Evolutionary conservation across 2,329 filamentous ascomycete species (phyloP), one percentile per base, ranked within the genome.

Genomic region (Fusarium dlaminii): DNA sequence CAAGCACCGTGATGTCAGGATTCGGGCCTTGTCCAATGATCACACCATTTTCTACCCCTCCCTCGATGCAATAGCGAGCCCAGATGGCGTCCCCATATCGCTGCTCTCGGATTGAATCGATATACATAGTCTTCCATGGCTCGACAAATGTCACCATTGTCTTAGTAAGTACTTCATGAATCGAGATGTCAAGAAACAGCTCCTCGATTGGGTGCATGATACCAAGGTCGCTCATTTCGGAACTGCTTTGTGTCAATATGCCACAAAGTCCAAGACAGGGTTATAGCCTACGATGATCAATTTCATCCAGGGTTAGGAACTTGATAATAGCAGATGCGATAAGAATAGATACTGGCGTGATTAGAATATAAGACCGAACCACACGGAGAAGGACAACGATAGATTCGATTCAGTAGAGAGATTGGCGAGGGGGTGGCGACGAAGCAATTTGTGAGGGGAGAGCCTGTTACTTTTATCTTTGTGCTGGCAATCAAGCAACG

Each of bases 111-210:
- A 60, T 60, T 8, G 43, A 60, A 13, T 60, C 27, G 9, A 60
- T 13, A 14, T 52, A 60, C 2, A 39, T 32, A 1, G 27, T 52
- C 22, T 24, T 39, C 57, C 43, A 52, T 30, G 57, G 57, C n/a
- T 60, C 57, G 10, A 60, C 43, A 39, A 39, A 54, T 1, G 51
- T n/a, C 14, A 54, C 34, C 51, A 54, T 54, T 37, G 34, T 60
- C 32, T 39, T 24, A 4, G 27, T 60, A 0, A 51, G 22, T 15
- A 52, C 43, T 14, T 40, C 42, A 4, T 32, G 43, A 5, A 60
- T 60, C 0, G 57, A 60, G 1, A 60, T 39, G 6, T 60, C 43
- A 14, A 60, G 43, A 22, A 52, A 40, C 3, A 60, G 13, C 18
- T 51, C 24, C 27, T 60, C 43, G 8, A 32, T 15, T 5, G 57